Percentiles rank a stretch among this genome's conserved stretches.
Evolutionary conservation across 495 filamentous ascomycete species (phyloP).

Genomic region (Aspergillus nidulans): DNA sequence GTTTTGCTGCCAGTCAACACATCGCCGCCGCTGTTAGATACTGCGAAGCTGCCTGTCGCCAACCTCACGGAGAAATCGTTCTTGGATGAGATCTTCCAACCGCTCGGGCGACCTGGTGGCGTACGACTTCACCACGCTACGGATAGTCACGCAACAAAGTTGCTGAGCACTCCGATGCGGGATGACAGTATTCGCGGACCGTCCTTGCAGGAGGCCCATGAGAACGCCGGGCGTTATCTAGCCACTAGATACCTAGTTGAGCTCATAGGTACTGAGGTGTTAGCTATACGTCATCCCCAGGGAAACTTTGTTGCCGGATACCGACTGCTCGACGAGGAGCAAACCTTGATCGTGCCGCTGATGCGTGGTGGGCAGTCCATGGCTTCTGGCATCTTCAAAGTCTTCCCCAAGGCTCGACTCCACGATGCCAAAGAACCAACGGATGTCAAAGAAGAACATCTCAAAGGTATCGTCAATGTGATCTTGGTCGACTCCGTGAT

Average conservation of each 20-base stretch:
- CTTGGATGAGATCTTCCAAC: conserved; percentile 27
- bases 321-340: conserved; percentile 45
- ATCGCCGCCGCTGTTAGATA: conserved; percentile 44
- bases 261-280: conserved; percentile 51
- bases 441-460: conserved; percentile 43
- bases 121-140: conserved; percentile 44
- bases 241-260: conserved; percentile 45
- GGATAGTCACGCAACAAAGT: conserved; percentile 38
- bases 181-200: conserved; percentile 46
- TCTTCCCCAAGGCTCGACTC: conserved; percentile 51
- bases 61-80: conserved; percentile 33
- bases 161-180: conserved; percentile 56
- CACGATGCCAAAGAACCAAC: conserved; percentile 47
- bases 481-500: conserved; percentile 61
- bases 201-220: conserved; percentile 48
- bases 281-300: conserved; percentile 51
- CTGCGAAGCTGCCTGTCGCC: conserved; percentile 39
- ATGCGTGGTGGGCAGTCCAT: conserved; percentile 67
- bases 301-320: conserved; percentile 46
- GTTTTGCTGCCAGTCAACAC: conserved; percentile 39
- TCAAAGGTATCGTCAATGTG: conserved; percentile 38
- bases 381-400: conserved; percentile 58
- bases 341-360: conserved; percentile 55
- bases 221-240: conserved; percentile 49
- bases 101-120: background rate